phyloP scores from a whole-genome alignment of 2,329 filamentous ascomycete genomes.

The Paecilomyces sp. region DNA sequence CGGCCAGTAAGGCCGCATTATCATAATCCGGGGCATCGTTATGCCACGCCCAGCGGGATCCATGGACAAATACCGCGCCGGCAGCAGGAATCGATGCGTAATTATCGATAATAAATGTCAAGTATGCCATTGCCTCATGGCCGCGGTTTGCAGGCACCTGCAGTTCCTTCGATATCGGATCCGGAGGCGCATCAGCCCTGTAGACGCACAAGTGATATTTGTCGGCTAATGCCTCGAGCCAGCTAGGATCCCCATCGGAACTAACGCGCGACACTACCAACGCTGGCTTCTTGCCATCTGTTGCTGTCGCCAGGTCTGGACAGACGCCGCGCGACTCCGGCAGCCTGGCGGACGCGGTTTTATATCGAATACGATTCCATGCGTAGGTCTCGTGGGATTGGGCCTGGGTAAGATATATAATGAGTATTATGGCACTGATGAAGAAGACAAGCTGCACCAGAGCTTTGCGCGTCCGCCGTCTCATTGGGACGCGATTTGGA shows the following conservation, averaged over 20 bases:
- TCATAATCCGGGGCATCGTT: conserved; percentile 40
- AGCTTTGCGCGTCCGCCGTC: conserved; percentile 28
- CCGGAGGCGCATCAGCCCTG: conserved; percentile 27
- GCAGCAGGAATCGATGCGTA: conserved; percentile 31
- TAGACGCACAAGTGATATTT: conserved; percentile 43
- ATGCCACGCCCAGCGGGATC: conserved; percentile 39
- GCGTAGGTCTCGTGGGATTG: conserved; percentile 27
- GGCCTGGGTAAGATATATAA: conserved; percentile 32
- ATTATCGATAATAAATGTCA: conserved; percentile 43
- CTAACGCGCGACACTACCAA: conserved; percentile 37
- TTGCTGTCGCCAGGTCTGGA: conserved; percentile 26
- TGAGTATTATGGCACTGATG: conserved; percentile 22
- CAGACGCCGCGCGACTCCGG: conserved; percentile 34
- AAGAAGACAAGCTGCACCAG: conserved; percentile 31
- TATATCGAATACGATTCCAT: conserved; percentile 40
- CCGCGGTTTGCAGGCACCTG: conserved; percentile 41
- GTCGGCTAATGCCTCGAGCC: conserved; percentile 32
- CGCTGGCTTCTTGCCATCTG: conserved; percentile 32
- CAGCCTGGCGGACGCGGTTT: conserved; percentile 26
- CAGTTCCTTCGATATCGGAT: conserved; percentile 21
- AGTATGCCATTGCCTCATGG: conserved; percentile 42
- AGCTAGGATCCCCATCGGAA: conserved; percentile 35
- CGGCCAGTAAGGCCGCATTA: conserved; percentile 32
- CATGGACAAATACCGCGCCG: conserved; percentile 39
- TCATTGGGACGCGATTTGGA: conserved; percentile 17